phyloP scores from a whole-genome alignment of 2,329 filamentous ascomycete genomes.

The Xylaria hypoxylon region DNA sequence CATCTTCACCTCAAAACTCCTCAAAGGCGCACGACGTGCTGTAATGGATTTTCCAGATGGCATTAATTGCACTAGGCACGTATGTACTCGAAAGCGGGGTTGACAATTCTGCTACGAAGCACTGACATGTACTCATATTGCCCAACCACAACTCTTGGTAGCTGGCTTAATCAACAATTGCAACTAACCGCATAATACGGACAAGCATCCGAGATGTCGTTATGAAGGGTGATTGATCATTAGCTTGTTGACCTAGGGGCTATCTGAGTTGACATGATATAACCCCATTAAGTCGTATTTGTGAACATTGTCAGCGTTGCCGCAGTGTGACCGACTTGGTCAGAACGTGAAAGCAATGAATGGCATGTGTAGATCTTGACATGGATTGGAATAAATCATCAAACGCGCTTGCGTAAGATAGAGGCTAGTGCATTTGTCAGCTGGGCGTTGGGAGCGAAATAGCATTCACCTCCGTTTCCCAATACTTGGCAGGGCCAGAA shows the following conservation, averaged over 20 bases:
- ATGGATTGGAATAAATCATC: neutral
- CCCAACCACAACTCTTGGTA: slow-evolving; percentile 21
- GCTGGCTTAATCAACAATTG: slow-evolving; percentile 30
- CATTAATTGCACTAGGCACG: slow-evolving; percentile 23
- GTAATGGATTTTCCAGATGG: slow-evolving; percentile 56
- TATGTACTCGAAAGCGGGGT: slow-evolving; percentile 14
- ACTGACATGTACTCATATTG: slow-evolving; percentile 37
- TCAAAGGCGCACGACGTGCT: slow-evolving; percentile 56
- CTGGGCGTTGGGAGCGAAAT: no score
- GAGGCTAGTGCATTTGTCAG: neutral
- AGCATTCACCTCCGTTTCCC: neutral
- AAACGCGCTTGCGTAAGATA: neutral
- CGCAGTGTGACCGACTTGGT: neutral
- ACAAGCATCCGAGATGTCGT: neutral
- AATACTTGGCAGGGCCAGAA: neutral
- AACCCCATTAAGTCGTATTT: neutral
- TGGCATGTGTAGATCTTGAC: neutral
- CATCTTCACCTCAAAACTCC: slow-evolving; percentile 52
- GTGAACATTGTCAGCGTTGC: neutral
- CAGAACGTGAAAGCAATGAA: neutral
- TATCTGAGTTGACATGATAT: neutral
- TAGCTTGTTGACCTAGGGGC: neutral
- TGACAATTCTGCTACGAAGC: slow-evolving; percentile 21
- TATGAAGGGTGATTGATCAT: neutral
- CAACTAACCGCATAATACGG: neutral